A percentile compares a stretch with the other conserved stretches of the same genome.
These are phyloP conservation scores for Pyrenophora seminiperda DNA, from an alignment of 2,329 filamentous ascomycete genomes.

Conservation along the genomic window DNA sequence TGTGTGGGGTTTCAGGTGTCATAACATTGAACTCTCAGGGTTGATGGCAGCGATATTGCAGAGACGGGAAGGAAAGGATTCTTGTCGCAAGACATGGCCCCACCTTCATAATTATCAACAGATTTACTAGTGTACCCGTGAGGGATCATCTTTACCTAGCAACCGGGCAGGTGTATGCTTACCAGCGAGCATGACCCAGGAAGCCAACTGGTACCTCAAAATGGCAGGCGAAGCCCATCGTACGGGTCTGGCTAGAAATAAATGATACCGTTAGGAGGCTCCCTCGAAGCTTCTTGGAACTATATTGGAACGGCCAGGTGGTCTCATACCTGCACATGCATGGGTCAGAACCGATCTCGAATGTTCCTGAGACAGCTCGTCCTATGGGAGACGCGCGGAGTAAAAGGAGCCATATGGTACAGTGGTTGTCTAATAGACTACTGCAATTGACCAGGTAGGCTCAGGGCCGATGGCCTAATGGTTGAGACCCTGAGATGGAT, in stretches of 20 bases:
- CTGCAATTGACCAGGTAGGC: background rate
- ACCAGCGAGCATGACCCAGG: background rate
- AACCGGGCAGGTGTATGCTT: background rate
- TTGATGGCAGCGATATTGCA: too few relatives aligned
- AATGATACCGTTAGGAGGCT: background rate
- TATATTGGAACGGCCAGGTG: background rate
- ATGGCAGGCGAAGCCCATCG: background rate
- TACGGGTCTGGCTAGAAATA: background rate
- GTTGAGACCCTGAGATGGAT: background rate
- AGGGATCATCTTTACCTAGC: too few relatives aligned
- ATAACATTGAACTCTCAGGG: background rate
- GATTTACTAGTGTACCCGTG: too few relatives aligned
- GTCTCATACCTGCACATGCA: constrained; percentile 1
- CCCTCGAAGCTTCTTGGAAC: background rate
- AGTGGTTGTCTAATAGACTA: background rate
- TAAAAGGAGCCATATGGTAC: background rate
- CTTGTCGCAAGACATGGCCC: background rate
- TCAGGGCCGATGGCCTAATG: background rate
- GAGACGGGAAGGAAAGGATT: background rate
- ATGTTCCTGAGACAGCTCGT: background rate
- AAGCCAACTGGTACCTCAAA: background rate
- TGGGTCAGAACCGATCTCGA: background rate
- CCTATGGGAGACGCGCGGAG: background rate
- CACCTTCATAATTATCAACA: too few relatives aligned
- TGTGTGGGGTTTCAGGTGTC: background rate